Percentiles rank a stretch among this genome's conserved stretches.
Evolutionary conservation across 2,329 filamentous ascomycete species (phyloP).

Genomic region (Bipolaris victoriae): DNA sequence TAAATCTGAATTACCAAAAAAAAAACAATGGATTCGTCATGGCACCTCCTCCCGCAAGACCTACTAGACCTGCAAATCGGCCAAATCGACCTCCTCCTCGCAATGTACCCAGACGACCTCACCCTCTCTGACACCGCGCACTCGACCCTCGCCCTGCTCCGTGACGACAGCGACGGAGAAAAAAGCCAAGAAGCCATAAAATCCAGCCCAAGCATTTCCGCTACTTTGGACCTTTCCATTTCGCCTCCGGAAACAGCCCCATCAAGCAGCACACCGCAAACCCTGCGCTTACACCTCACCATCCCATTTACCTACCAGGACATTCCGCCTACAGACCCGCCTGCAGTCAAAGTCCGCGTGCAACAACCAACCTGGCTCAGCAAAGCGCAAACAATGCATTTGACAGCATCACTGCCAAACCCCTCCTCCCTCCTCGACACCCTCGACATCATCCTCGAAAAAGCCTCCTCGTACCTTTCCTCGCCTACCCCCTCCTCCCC

Average conservation of each 20-base stretch:
- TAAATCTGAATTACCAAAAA: neutral
- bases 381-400: constrained; percentile 24
- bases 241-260: neutral
- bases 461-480: constrained; percentile 15
- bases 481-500: neutral
- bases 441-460: constrained; percentile 31
- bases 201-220: constrained; percentile 16
- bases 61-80: constrained; percentile 38
- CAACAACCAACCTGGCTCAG: constrained; percentile 35
- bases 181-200: neutral
- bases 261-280: neutral
- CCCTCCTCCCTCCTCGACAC: constrained; percentile 29
- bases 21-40: constrained; percentile 10
- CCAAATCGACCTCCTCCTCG: constrained; percentile 36
- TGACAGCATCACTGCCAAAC: constrained; percentile 15
- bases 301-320: constrained; percentile 26
- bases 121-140: constrained; percentile 17
- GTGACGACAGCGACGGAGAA: constrained; percentile 2
- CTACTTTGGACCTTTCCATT: constrained; percentile 22
- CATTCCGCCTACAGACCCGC: constrained; percentile 23
- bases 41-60: constrained; percentile 29
- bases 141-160: constrained; percentile 19
- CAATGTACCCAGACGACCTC: constrained; percentile 38
- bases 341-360: constrained; percentile 28
- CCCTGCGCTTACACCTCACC: constrained; percentile 27